Base-by-base conservation (phyloP, 1,284 basidiomycete genomes). In the Heliocybe sulcata region DNA sequence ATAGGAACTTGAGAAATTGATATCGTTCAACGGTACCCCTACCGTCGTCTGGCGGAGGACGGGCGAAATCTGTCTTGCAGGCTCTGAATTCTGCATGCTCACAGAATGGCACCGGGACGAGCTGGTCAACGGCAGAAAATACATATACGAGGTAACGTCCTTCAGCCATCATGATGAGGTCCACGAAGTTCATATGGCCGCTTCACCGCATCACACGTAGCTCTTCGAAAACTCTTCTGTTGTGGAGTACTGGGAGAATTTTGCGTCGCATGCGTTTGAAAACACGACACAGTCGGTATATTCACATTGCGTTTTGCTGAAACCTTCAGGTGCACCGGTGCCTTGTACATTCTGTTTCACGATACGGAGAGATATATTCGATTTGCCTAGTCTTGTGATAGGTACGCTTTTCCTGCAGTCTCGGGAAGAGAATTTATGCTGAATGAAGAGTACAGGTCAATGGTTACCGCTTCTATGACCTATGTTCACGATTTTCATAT, bases 1-100 rank as follows among this genome's bases (percentile, higher is more conserved):
- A 14, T 63, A 94, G 92, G 94, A 98, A 77, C 82, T 98, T 56
- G 94, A 98, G 69, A 98, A 98, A 71, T 80, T 98, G 59, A 96
- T 99, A 60, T 94, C 92, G 45, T 97, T 94, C 69, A 95, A 91
- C 58, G 97, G 96, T 3, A 99, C 97, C n/a, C 97, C 96, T 1
- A 99, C 96, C 0, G 94, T 97, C n/a, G 92, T 98, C 1, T 99
- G 96, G 96, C 85, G 96, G 29, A 79, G 96, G 51, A 99, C 97
- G 16, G 96, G 96, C 65, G 97, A 99, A 74, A 94, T 99, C 35
- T 95, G 93, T 65, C 85, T 97, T 45, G 96, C 96, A 47, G 94
- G 95, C 0, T 90, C 94, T 1, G 95, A 99, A 72, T 99, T 99
- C 67, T 94, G 90, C 69, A 89, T 94, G 80, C 77, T 99, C 57